These are phyloP conservation scores for Acanthochlamys bracteata DNA, from an alignment of 106 monocot species.

Conservation along the genomic window DNA sequence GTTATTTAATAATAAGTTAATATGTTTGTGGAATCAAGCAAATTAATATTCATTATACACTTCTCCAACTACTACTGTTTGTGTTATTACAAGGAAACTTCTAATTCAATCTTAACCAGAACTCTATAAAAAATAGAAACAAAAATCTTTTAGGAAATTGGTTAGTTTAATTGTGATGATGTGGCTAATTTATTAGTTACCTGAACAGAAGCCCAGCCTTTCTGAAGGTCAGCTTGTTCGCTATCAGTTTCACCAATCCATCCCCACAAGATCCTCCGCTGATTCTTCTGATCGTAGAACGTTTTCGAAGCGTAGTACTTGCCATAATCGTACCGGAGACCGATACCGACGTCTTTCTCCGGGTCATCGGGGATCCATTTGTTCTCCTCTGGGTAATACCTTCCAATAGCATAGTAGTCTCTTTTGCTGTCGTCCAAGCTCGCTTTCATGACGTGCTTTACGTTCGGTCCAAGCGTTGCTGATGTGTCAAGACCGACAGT, in stretches of 20 bases:
- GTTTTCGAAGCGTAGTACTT: slow-evolving; percentile 93
- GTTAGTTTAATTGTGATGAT: too few species aligned
- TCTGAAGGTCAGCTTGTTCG: slow-evolving; percentile 42
- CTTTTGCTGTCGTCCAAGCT: slow-evolving; percentile 70
- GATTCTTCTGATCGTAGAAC: slow-evolving; percentile 54
- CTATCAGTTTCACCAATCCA: slow-evolving; percentile 81
- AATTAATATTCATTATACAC: too few species aligned
- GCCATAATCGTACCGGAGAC: slow-evolving; percentile 70
- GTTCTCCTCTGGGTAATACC: slow-evolving; percentile 27
- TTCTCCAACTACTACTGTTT: too few species aligned
- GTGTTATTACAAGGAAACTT: too few species aligned
- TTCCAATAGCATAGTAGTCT: slow-evolving; percentile 82
- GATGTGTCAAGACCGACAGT: slow-evolving; percentile 61
- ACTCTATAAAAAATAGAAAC: too few species aligned
- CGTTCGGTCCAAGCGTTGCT: slow-evolving; percentile 8
- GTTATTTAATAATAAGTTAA: too few species aligned
- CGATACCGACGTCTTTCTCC: slow-evolving; percentile 61
- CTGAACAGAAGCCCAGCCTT: slow-evolving; percentile 87
- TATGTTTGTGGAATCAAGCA: too few species aligned
- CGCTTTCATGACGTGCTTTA: slow-evolving; percentile 79
- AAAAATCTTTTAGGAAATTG: too few species aligned
- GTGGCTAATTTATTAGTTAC: slow-evolving; percentile 11
- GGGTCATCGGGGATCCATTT: slow-evolving; percentile 67
- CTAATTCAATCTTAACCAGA: too few species aligned
- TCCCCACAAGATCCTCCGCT: slow-evolving; percentile 71